Evolutionary conservation across 2,329 filamentous ascomycete genomes (phyloP), one percentile per base, ranked within the genome.

Genomic region (Ascochyta lentis): DNA sequence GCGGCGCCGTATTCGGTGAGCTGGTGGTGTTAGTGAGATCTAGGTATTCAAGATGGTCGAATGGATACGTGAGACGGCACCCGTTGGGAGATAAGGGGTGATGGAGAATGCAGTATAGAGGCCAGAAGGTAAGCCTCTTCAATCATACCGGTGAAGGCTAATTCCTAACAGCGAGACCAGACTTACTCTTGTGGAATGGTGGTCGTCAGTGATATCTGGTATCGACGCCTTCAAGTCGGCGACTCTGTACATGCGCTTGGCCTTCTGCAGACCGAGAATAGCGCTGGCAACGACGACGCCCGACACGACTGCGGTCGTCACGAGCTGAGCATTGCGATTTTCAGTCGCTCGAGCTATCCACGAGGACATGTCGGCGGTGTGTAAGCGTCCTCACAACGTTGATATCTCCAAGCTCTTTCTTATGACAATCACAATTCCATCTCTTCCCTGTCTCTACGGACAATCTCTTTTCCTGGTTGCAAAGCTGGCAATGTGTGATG

Each of bases 241-340:
- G 22, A 87, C 79, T 44, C 80, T 81, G 62, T 83, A 82, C 67
- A 79, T 80, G 54, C 83, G 78, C 60, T 78, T 80, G 33, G 83
- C 78, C 49, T 83, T 79, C 67, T 87, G 85, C 49, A 83, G 80
- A 3, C 84, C 83, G 42, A 87, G 75, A 42, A 87, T 84, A 1
- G 83, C 79, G 61, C 79, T 78, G 4, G 77, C 79, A 24, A 82
- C 79, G 6, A 83, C 67, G 7, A 77, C 76, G 10, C 78, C 78
- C 4, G 81, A 82, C 9, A 81, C 73, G 22, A 91, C 79, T 2
- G 91, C 91, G 0, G 90, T 92, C 3, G 88, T 84, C 16, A 86
- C 83, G 33, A 95, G 79, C 72, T 92, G 90, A 38, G 79, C 74
- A 65, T 78, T 74, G 68, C 81, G 81, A 37, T 78, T 81, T 35